Evolutionary conservation across 306 rosid species (phyloP), one percentile per base, ranked within the genome.

Genomic region (Casuarina glauca): DNA sequence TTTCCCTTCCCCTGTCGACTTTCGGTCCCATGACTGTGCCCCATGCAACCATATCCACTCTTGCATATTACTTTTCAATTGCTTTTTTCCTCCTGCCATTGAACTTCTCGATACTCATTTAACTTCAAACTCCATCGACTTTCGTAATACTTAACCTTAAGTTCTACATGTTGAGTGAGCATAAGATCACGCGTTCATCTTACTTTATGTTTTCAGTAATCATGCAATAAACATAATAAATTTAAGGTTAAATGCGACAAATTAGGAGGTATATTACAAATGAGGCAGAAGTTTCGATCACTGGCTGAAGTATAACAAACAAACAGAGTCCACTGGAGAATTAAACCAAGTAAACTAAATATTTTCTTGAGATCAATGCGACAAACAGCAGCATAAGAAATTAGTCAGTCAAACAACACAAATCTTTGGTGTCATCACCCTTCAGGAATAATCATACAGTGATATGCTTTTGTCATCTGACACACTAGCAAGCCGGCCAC

Each of bases 381-480:
- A 74, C n/a, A 80, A 69, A 69, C 66, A 69, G 6, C 70, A 48
- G 69, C 38, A 50, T 26, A 67, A 43, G 70, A 79, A 76, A 79
- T 32, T 42, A 10, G 58, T 49, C 73, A 10, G 58, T 49, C 73
- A 43, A 79, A 54, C 58, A 55, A 73, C 53, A 78, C 8, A 17
- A 52, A 41, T 53, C 79, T 58, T 63, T 17, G 6, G 68, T 4
- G 35, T 70, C 66, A 19, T 49, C 76, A 46, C 42, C 32, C 76
- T 54, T 90, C 87, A 93, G 74, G 98, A 88, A 83, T 90, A 96
- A 80, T 93, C 99, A 62, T 91, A 96, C 19, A 96, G 79, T 7
- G 96, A 89, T 78, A 96, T 88, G 78, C 96, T 90, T 91, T 91
- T 96, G 80, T 96, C 99, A 84, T 96, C 99, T 0, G 99, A 96